Base-by-base conservation (phyloP, 139 green algal genomes). In the Astrephomene gubernaculifera region DNA sequence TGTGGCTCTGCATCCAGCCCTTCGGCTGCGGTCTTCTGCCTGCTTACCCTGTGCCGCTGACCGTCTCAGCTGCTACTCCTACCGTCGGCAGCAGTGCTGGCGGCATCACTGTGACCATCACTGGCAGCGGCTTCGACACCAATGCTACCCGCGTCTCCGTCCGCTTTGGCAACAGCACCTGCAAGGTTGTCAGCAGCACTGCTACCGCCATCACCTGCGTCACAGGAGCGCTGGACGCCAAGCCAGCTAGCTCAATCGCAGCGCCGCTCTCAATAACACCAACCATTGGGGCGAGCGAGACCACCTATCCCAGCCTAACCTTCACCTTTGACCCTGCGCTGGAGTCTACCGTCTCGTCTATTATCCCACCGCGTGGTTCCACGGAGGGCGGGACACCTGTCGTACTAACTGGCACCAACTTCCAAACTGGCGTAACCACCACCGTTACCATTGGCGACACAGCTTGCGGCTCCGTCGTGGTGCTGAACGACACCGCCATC, bases 361-460 rank as follows among this genome's bases (percentile, higher is more conserved):
- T 91, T 24, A 61, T 35, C 4, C 87, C 92, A 12, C 14, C 45
- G 21, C 71, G 84, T 1, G 92, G 92, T 38, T 89, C 88, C 24
- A 92, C 92, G 17, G 92, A 90, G 44, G 92, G 92, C 24, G 92
- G 92, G 45, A 95, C 90, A 14, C n/a, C 29, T 3, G 10, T 95
- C 36, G 87, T 57, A 0, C 68, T 94, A 38, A 83, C 65, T 4
- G 89, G 87, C 43, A 63, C 24, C 10, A 54, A 54, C 76, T 79
- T 92, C 24, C 33, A 0, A 4, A 22, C 52, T 5, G 24, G 73
- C 24, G 10, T 65, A n/a, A 63, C 17, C 10, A 25, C 41, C 25
- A 44, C 38, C 25, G 52, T 68, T 38, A 38, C 25, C 21, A 43
- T 90, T 27, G 88, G 52, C 9, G 43, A 38, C 39, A 65, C 52